phyloP scores from a whole-genome alignment of 371 early-diverging fungal genomes.

The Mortierella sp. region DNA sequence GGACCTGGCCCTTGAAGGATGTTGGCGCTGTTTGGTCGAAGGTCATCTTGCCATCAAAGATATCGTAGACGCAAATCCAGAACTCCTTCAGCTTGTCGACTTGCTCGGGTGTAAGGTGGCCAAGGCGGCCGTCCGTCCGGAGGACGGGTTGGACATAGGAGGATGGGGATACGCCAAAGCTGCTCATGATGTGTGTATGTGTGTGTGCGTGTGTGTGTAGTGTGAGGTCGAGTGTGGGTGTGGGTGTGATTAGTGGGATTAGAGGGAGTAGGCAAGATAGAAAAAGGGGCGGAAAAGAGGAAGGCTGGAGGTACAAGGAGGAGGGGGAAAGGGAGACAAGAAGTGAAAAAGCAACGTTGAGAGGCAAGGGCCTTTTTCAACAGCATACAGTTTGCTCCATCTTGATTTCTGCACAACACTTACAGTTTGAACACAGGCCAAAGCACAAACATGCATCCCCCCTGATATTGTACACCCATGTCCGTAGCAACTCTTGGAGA shows the following conservation, averaged over 20 bases:
- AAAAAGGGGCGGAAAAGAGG: background rate
- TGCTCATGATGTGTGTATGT: background rate
- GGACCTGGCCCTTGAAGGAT: conserved; percentile 48
- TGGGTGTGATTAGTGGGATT: too few species aligned
- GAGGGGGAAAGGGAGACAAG: background rate
- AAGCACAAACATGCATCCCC: too few species aligned
- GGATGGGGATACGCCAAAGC: background rate
- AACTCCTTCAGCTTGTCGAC: conserved; percentile 63
- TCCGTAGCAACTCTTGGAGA: too few species aligned
- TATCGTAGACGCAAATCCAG: conserved; percentile 63
- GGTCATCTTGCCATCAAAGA: conserved; percentile 55
- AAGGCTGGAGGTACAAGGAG: too few species aligned
- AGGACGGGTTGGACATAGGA: conserved; percentile 22
- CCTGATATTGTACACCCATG: too few species aligned
- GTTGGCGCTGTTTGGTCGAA: conserved; percentile 45
- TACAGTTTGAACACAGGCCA: too few species aligned
- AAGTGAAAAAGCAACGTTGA: too few species aligned
- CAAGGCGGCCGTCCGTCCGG: conserved; percentile 54
- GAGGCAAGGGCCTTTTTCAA: too few species aligned
- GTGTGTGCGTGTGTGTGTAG: background rate
- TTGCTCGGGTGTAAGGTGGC: conserved; percentile 60
- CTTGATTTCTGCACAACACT: too few species aligned
- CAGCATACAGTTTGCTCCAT: too few species aligned
- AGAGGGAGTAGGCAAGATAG: background rate
- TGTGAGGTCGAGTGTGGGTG: conserved; percentile 1